Evolutionary conservation across 768 basidiomycete genomes (phyloP).

Genomic region (Boletus subparvulus): DNA sequence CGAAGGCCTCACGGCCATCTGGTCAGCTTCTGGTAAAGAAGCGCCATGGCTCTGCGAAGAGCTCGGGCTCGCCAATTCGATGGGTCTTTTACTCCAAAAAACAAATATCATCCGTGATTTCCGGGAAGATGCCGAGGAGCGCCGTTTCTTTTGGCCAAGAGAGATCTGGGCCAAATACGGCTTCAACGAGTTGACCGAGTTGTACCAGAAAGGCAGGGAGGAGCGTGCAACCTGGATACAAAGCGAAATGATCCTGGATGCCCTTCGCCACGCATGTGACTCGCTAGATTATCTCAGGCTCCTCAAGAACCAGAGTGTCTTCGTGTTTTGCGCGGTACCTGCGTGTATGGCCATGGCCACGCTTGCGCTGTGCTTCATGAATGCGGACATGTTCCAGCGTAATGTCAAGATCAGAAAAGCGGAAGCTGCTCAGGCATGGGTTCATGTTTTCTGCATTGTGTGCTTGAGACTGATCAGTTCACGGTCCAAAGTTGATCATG

Average conservation of each 20-base stretch:
- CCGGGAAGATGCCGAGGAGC: slow-evolving; percentile 84
- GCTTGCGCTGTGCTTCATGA: slow-evolving; percentile 90
- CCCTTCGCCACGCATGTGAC: slow-evolving; percentile 79
- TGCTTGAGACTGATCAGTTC: not conserved
- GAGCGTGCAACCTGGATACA: slow-evolving; percentile 77
- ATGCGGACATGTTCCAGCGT: slow-evolving; percentile 75
- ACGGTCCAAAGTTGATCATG: slow-evolving; percentile 73
- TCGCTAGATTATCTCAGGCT: slow-evolving; percentile 87
- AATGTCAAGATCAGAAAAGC: slow-evolving; percentile 97
- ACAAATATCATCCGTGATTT: slow-evolving; percentile 97
- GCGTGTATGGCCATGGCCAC: slow-evolving; percentile 96
- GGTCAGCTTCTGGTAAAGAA: slow-evolving; percentile 85
- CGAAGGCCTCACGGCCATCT: slow-evolving; percentile 88
- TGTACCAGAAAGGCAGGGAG: slow-evolving; percentile 56
- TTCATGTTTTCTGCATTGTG: not conserved
- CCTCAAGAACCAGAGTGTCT: slow-evolving; percentile 87
- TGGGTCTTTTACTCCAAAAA: slow-evolving; percentile 96
- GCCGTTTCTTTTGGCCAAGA: slow-evolving; percentile 90
- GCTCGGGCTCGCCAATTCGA: slow-evolving; percentile 86
- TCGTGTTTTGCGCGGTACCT: slow-evolving; percentile 95
- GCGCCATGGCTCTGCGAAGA: slow-evolving; percentile 68
- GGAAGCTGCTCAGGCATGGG: slow-evolving; percentile 72
- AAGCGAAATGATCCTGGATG: slow-evolving; percentile 88
- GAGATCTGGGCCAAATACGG: slow-evolving; percentile 87
- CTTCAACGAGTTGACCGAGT: slow-evolving; percentile 69